Evolutionary conservation across 805 yeast species (phyloP).

Genomic region (Myxozyma geophila): DNA sequence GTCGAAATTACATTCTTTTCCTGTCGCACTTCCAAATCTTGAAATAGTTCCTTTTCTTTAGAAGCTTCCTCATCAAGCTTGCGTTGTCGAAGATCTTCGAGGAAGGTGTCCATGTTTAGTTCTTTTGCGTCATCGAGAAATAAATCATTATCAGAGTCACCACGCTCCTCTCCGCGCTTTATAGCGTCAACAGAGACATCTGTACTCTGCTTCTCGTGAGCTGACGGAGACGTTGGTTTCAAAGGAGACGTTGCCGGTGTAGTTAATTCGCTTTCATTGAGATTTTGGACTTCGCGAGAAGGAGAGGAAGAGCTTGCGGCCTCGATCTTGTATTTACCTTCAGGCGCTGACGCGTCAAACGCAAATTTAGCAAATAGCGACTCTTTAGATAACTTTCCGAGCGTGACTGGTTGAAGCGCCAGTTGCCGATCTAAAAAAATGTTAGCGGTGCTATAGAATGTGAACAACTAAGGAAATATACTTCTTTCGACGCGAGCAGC

Average conservation of each 20-base stretch:
- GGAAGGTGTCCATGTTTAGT: not conserved
- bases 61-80: not conserved
- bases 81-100: not conserved
- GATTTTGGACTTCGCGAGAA: not conserved
- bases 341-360: slow-evolving; percentile 12
- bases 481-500: slow-evolving; percentile 33
- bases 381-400: slow-evolving; percentile 17
- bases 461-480: not conserved
- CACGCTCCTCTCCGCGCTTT: not conserved
- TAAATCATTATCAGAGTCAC: not conserved
- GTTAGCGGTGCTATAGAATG: not conserved
- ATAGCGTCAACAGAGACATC: not conserved
- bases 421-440: slow-evolving; percentile 23
- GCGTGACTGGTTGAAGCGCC: slow-evolving; percentile 23
- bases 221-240: not conserved
- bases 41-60: not conserved
- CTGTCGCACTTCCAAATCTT: not conserved
- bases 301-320: slow-evolving; percentile 4
- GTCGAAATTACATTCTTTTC: not conserved
- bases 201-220: not conserved
- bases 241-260: slow-evolving; percentile 19
- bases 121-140: not conserved
- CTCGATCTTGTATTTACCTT: slow-evolving; percentile 11
- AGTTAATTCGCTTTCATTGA: not conserved
- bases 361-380: slow-evolving; percentile 25